Evolutionary conservation across 1,284 basidiomycete genomes (phyloP).

Genomic region (Apiotrichum sp.): DNA sequence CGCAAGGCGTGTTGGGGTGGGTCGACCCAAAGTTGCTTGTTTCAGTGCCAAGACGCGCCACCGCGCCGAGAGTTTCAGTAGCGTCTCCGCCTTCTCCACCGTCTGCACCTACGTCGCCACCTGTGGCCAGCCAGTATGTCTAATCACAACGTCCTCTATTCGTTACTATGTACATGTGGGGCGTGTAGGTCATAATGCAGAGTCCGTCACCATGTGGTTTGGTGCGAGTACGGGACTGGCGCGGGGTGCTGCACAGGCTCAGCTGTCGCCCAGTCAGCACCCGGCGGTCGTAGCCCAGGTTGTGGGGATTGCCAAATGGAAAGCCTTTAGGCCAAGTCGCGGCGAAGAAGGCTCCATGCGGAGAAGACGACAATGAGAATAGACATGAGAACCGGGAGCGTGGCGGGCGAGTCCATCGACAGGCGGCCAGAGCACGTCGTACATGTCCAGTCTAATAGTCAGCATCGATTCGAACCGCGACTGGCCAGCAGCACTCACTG

Average conservation of each 20-base stretch:
- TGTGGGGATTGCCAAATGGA: not conserved
- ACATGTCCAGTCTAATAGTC: slow-evolving; percentile 60
- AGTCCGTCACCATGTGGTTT: not conserved
- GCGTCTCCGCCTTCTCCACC: too few relatives aligned
- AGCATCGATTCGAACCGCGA: not conserved
- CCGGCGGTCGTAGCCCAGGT: not conserved
- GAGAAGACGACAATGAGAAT: slow-evolving; percentile 66
- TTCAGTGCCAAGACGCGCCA: too few relatives aligned
- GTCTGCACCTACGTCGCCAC: too few relatives aligned
- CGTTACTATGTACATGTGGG: slow-evolving; percentile 2
- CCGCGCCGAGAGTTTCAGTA: too few relatives aligned
- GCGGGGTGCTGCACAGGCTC: not conserved
- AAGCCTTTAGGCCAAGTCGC: slow-evolving; percentile 35
- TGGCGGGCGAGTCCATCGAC: slow-evolving; percentile 55
- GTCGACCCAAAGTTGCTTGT: too few relatives aligned
- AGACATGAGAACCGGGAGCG: slow-evolving; percentile 61
- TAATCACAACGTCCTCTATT: not conserved
- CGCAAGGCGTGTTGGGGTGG: too few relatives aligned
- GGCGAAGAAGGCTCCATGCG: slow-evolving; percentile 59
- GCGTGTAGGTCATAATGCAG: slow-evolving; percentile 4
- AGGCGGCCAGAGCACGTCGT: slow-evolving; percentile 57
- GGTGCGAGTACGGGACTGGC: not conserved
- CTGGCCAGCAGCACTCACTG: slow-evolving; percentile 51
- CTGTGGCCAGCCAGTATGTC: too few relatives aligned
- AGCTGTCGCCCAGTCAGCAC: not conserved